These are phyloP conservation scores for Panicum virgatum DNA, from an alignment of 202 grass and related monocot genomes.

Conservation along the genomic window DNA sequence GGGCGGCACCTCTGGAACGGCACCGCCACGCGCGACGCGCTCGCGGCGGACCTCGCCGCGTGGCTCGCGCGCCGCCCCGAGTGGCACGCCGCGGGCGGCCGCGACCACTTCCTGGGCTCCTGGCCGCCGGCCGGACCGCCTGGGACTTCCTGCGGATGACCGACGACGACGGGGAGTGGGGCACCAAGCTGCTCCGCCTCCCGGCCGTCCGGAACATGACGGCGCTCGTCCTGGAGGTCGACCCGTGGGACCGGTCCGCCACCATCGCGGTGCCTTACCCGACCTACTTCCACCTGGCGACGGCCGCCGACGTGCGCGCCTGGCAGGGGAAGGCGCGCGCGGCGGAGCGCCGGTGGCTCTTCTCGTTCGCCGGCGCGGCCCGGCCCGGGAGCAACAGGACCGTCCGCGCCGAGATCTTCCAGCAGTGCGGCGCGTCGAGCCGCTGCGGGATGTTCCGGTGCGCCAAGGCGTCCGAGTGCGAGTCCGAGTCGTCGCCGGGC, in stretches of 20 bases:
- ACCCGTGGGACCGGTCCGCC: constrained; percentile 35
- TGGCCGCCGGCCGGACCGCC: constrained; percentile 63
- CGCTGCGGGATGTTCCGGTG: constrained; percentile 58
- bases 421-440: constrained; percentile 57
- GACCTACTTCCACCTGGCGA: constrained; percentile 68
- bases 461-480: constrained; percentile 36
- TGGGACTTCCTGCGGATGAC: constrained; percentile 63
- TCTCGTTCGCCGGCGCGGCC: constrained; percentile 73
- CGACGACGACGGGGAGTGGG: constrained; percentile 56
- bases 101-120: constrained; percentile 75
- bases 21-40: constrained; percentile 49
- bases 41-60: constrained; percentile 49
- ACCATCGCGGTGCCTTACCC: constrained; percentile 66
- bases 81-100: constrained; percentile 61
- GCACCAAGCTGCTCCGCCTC: constrained; percentile 62
- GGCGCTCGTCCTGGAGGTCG: constrained; percentile 59
- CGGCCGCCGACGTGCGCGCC: constrained; percentile 44
- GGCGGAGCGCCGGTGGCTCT: constrained; percentile 52
- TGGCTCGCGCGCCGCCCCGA: constrained; percentile 57
- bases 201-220: constrained; percentile 67
- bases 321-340: constrained; percentile 51
- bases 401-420: constrained; percentile 54
- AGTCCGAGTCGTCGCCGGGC: constrained; percentile 33
- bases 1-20: constrained; percentile 48
- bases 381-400: constrained; percentile 46